These are phyloP conservation scores for Fusarium ambrosium DNA, from an alignment of 2,329 filamentous ascomycete genomes.

Conservation along the genomic window DNA sequence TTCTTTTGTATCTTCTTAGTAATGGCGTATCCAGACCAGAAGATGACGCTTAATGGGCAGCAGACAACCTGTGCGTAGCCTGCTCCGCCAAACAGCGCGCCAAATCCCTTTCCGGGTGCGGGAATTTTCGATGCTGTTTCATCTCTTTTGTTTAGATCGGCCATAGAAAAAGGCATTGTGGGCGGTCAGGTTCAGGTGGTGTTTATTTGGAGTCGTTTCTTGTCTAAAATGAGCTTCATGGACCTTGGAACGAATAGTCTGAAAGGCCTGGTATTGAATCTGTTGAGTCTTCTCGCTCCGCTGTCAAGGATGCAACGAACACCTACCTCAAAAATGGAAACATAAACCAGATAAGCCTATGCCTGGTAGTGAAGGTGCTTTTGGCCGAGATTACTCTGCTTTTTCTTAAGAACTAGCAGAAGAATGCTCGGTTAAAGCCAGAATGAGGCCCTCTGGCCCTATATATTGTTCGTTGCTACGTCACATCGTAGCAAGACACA, in stretches of 20 bases:
- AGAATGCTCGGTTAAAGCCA: neutral
- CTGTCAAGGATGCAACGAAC: neutral
- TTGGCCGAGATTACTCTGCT: neutral
- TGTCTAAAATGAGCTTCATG: neutral
- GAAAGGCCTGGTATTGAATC: neutral
- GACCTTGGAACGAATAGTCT: neutral
- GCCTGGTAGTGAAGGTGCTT: neutral
- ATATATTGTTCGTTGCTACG: neutral
- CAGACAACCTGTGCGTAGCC: neutral
- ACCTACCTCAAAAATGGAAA: neutral
- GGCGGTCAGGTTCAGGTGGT: neutral
- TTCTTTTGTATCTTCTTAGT: neutral
- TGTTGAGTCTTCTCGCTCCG: neutral
- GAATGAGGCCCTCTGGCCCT: neutral
- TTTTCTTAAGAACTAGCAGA: neutral
- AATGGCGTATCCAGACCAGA: neutral
- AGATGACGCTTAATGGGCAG: neutral
- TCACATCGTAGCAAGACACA: constrained; percentile 7
- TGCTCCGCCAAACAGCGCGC: neutral
- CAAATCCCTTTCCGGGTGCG: neutral
- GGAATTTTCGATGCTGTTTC: constrained; percentile 12
- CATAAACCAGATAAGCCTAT: neutral
- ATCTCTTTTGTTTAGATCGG: constrained; percentile 8
- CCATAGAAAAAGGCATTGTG: constrained; percentile 14
- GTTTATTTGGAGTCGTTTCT: neutral